Base-by-base conservation (phyloP, 2,329 filamentous ascomycete genomes). In the Botrytis tulipae region DNA sequence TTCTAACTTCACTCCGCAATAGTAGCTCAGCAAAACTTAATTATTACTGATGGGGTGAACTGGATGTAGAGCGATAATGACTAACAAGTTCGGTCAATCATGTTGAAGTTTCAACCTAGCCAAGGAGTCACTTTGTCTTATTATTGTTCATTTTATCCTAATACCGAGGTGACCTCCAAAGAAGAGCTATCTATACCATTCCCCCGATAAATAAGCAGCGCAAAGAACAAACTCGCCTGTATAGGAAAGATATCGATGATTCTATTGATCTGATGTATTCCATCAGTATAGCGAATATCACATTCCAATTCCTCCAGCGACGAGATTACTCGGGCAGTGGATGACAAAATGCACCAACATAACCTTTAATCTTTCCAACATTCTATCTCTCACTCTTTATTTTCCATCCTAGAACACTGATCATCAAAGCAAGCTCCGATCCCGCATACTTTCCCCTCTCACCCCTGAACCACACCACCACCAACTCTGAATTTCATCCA, bases 91-190 rank as follows among this genome's bases (percentile, higher is more conserved):
- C 20, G 20, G 66, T 46, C 48, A 59, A 44, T 1, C 42, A 22
- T 40, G 32, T 42, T 35, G 42, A 22, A 20, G 40, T 62, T 35
- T 57, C 51, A 25, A 62, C 35, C 12, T 70, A 25, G 42, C 42
- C 6, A 40, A 29, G n/a, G 57, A 70, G 35, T 22, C 18, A 37
- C 37, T 12, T 4, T 12, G 35, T 25, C 44, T 48, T 16, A 14
- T 37, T n/a, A 61, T 35, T 35, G 25, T 22, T 32, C n/a, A 68
- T 90, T 84, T 35, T 82, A 20, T 61, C 51, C 6, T 7, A 7
- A 16, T 16, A 16, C 89, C 22, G 81, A 35, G 85, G 44, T 87
- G 89, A 77, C 86, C 87, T 8, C 81, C 84, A 7, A 89, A 81
- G 79, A 80, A 18, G 82, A 87, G 68, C 25, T 54, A 35, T 48